These are phyloP conservation scores for Skeletonema costatum DNA, from an alignment of 108 stramenopile species.

Conservation along the genomic window DNA sequence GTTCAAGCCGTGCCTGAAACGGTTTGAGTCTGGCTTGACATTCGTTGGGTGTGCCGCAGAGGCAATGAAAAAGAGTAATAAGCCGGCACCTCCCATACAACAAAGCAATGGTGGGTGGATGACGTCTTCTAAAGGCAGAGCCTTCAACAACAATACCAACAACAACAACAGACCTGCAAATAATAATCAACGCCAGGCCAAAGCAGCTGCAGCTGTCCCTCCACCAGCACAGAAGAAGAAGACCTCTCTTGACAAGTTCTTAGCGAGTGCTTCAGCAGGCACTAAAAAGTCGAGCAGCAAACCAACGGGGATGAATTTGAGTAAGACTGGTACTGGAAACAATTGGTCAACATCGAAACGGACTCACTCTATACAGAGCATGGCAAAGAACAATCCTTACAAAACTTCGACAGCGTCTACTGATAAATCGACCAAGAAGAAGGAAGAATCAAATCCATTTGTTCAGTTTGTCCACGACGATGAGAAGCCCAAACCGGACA, in stretches of 20 bases:
- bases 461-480: slow-evolving; percentile 6
- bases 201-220: not conserved
- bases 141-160: not conserved
- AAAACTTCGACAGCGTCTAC: not conserved
- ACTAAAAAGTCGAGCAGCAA: not conserved
- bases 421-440: not conserved
- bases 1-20: not conserved
- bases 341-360: not conserved
- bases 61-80: slow-evolving; percentile 12
- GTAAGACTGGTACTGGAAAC: not conserved
- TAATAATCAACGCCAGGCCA: not conserved
- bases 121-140: slow-evolving; percentile 1
- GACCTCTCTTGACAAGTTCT: slow-evolving; percentile 2
- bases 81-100: not conserved
- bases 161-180: not conserved
- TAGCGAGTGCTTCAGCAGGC: not conserved
- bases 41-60: slow-evolving; percentile 35
- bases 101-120: slow-evolving; percentile 13
- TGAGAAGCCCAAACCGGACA: not conserved
- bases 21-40: slow-evolving; percentile 19
- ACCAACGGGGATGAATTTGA: not conserved
- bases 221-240: not conserved
- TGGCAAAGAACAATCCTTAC: not conserved
- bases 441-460: slow-evolving; percentile 20
- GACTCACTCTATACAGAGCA: not conserved